phyloP scores from a whole-genome alignment of 2,329 filamentous ascomycete species.

The Pseudogymnoascus destructans region DNA sequence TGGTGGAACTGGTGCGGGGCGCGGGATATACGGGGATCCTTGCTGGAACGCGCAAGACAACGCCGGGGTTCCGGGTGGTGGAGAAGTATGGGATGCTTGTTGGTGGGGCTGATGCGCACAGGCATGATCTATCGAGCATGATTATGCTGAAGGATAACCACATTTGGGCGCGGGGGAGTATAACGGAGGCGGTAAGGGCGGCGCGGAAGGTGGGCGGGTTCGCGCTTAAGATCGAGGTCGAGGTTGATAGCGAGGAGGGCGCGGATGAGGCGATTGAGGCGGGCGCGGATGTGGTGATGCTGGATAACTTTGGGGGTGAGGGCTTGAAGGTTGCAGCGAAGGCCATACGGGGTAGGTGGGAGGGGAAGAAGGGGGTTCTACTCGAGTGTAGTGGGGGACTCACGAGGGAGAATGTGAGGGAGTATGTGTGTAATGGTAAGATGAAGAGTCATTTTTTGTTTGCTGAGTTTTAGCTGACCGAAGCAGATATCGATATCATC shows the following conservation, averaged over 20 bases:
- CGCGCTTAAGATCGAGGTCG: constrained; percentile 87
- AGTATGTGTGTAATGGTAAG: constrained; percentile 64
- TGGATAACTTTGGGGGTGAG: constrained; percentile 84
- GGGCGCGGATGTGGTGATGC: constrained; percentile 90
- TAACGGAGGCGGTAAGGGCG: constrained; percentile 71
- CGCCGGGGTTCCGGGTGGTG: constrained; percentile 84
- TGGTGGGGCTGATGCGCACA: constrained; percentile 80
- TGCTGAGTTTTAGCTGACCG: constrained; percentile 1
- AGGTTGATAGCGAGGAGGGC: constrained; percentile 77
- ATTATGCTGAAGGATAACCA: constrained; percentile 99
- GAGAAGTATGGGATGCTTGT: constrained; percentile 98
- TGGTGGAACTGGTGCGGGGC: constrained; percentile 42
- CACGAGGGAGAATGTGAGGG: constrained; percentile 68
- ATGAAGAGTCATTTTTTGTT: constrained; percentile 18
- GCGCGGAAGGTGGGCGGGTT: constrained; percentile 80
- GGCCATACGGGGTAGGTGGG: constrained; percentile 69
- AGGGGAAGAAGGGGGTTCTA: constrained; percentile 58
- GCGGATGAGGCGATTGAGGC: constrained; percentile 84
- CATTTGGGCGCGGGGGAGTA: constrained; percentile 80
- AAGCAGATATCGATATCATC: constrained; percentile 76
- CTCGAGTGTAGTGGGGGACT: constrained; percentile 89
- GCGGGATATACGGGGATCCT: constrained; percentile 71
- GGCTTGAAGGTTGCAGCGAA: constrained; percentile 63
- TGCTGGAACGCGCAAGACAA: constrained; percentile 95
- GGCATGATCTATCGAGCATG: constrained; percentile 87